Evolutionary conservation across 140 eudicot species (phyloP).

Genomic region (Senecio squalidus): DNA sequence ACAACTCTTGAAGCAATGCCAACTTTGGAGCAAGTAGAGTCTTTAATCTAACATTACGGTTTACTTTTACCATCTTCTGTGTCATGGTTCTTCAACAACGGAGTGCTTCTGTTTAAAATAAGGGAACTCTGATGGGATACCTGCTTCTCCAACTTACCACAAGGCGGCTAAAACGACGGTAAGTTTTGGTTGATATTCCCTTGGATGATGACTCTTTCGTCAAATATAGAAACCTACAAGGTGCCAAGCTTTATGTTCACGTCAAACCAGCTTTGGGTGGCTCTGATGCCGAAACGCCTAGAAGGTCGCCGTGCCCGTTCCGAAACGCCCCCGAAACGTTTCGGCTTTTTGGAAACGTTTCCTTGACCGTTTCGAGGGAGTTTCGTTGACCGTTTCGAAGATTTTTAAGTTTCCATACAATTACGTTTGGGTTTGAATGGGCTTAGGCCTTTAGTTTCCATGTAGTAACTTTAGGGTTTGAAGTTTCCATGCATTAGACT

Average conservation of each 20-base stretch:
- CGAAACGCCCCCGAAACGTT: constrained; percentile 74
- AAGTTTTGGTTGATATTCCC: constrained; percentile 86
- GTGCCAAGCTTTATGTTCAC: constrained; percentile 69
- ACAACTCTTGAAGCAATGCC: constrained; percentile 69
- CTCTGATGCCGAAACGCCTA: constrained; percentile 62
- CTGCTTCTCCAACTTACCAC: too few relatives aligned
- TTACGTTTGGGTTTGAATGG: too few relatives aligned
- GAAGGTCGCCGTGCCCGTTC: constrained; percentile 92
- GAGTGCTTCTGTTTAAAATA: constrained; percentile 50
- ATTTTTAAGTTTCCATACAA: too few relatives aligned
- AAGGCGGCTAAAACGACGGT: too few relatives aligned
- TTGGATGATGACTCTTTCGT: constrained; percentile 36
- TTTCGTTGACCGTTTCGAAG: too few relatives aligned
- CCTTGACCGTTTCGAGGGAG: too few relatives aligned
- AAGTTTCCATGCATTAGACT: too few relatives aligned
- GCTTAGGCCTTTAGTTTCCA: too few relatives aligned
- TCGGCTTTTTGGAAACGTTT: too few relatives aligned
- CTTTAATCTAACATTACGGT: constrained; percentile 74
- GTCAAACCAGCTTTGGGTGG: constrained; percentile 94
- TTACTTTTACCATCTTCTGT: constrained; percentile 92
- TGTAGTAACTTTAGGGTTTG: too few relatives aligned
- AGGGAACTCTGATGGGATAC: too few relatives aligned
- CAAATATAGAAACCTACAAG: constrained; percentile 58
- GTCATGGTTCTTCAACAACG: constrained; percentile 75
- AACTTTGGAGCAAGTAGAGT: constrained; percentile 66